Evolutionary conservation across 768 basidiomycete genomes (phyloP).

Genomic region (Naematelia encephala): DNA sequence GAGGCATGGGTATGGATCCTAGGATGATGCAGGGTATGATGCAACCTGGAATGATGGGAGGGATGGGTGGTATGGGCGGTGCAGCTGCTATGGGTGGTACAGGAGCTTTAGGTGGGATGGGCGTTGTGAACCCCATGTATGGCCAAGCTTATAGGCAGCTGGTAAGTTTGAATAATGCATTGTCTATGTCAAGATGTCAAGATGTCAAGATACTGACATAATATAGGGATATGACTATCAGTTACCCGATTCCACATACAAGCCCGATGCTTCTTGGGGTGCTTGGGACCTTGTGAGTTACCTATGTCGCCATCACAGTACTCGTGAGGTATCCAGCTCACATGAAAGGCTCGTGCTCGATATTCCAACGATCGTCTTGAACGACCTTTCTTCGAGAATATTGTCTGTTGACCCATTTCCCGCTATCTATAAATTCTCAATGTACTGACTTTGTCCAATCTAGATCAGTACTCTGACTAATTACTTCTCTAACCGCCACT

Average conservation of each 20-base stretch:
- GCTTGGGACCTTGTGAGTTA: constrained; percentile 44
- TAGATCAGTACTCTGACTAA: constrained; percentile 40
- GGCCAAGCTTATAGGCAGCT: constrained; percentile 25
- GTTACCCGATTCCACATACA: constrained; percentile 29
- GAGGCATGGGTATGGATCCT: constrained; percentile 9
- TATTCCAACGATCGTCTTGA: constrained; percentile 33
- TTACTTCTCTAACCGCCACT: constrained; percentile 42
- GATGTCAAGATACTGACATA: too few relatives aligned
- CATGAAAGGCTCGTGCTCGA: constrained; percentile 32
- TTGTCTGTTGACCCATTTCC: constrained; percentile 28
- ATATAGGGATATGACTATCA: constrained; percentile 46
- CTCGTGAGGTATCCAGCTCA: background rate
- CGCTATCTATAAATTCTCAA: background rate
- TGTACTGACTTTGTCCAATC: too few relatives aligned
- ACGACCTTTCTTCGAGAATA: constrained; percentile 46
- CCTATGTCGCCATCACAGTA: background rate
- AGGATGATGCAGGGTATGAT: constrained; percentile 13
- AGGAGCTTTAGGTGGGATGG: constrained; percentile 17
- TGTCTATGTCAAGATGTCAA: background rate
- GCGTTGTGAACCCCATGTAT: constrained; percentile 5
- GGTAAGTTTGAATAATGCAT: constrained; percentile 7
- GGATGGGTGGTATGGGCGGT: constrained; percentile 18
- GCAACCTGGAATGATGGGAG: constrained; percentile 10
- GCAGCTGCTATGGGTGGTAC: constrained; percentile 8
- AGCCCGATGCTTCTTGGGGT: constrained; percentile 36